Base-by-base conservation (phyloP, 2,329 filamentous ascomycete genomes). In the Orbilia ellipsospora region DNA sequence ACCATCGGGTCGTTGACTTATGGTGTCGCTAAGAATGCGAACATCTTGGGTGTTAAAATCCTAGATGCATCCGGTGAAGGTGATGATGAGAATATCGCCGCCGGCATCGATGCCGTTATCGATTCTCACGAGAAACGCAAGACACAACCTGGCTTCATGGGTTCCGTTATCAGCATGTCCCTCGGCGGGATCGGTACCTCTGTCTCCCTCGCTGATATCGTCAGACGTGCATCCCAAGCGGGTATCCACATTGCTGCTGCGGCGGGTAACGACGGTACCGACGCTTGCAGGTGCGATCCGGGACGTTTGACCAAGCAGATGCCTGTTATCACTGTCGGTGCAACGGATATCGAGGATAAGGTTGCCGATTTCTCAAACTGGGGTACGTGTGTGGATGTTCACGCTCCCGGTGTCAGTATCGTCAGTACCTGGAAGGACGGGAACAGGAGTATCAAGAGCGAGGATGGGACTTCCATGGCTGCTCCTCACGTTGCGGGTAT, bases 361-460 rank as follows among this genome's bases (percentile, higher is more conserved):
- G 80, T 82, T 18, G 81, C 83, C 18, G 77, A 42, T 5, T 84
- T 83, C 78, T 83, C 82, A 31, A 85, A 85, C 80, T 84, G 83
- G 55, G 86, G 86, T 28, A 76, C 80, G 2, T 85, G 86, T 78
- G 84, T 88, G 54, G 87, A 88, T 79, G 81, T 89, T 78, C 88
- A 86, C 79, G 87, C 86, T n/a, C 87, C 87, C 0, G 87, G 87
- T 36, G 83, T 86, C 78, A 78, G 84, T 75, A 84, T 89, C 62
- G 82, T 87, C 8, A 85, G 83, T 44, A 81, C 86, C 1, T 88
- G 85, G 84, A 85, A 83, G 70, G 85, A 83, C 13, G 83, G 82
- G 20, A 81, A 86, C 79, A 45, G 56, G 5, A 84, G 81, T 16
- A 84, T 87, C 78, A 85, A 87, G 78, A 82, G 82, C 62, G 81